Percentiles rank a stretch among this genome's conserved stretches.
Evolutionary conservation across 108 stramenopile genomes (phyloP).

Genomic region (Skeletonema costatum): DNA sequence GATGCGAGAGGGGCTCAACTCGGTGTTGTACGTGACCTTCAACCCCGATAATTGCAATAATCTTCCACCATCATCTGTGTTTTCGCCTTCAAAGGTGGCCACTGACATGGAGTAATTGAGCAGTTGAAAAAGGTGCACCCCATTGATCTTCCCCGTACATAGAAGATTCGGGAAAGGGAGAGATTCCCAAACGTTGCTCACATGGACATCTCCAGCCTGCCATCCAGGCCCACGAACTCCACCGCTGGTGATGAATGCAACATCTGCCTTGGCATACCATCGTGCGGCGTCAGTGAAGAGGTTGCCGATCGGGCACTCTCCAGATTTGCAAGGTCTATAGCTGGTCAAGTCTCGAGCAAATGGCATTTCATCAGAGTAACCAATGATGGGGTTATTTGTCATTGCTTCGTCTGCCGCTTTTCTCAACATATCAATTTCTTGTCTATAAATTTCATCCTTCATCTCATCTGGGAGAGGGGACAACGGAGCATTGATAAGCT

Average conservation of each 20-base stretch:
- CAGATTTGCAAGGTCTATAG: slow-evolving; percentile 39
- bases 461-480: slow-evolving; percentile 17
- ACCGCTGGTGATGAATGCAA: slow-evolving; percentile 41
- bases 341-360: slow-evolving; percentile 15
- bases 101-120: slow-evolving; percentile 49
- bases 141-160: slow-evolving; percentile 53
- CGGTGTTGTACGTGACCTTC: slow-evolving; percentile 52
- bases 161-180: slow-evolving; percentile 50
- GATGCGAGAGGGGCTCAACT: slow-evolving; percentile 22
- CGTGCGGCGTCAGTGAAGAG: slow-evolving; percentile 58
- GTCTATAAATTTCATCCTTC: slow-evolving; percentile 44
- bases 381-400: slow-evolving; percentile 49
- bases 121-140: slow-evolving; percentile 41
- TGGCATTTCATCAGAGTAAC: slow-evolving; percentile 41
- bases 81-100: slow-evolving; percentile 41
- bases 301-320: slow-evolving; percentile 57
- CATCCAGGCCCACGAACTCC: slow-evolving; percentile 51
- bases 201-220: slow-evolving; percentile 51
- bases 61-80: slow-evolving; percentile 37
- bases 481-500: slow-evolving; percentile 11
- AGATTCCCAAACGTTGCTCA: slow-evolving; percentile 48
- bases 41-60: slow-evolving; percentile 62
- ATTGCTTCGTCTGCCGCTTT: slow-evolving; percentile 42
- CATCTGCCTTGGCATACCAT: slow-evolving; percentile 49
- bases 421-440: slow-evolving; percentile 16